These are phyloP conservation scores for Penicillium sp. DNA, from an alignment of 2,329 filamentous ascomycete genomes.

Conservation along the genomic window DNA sequence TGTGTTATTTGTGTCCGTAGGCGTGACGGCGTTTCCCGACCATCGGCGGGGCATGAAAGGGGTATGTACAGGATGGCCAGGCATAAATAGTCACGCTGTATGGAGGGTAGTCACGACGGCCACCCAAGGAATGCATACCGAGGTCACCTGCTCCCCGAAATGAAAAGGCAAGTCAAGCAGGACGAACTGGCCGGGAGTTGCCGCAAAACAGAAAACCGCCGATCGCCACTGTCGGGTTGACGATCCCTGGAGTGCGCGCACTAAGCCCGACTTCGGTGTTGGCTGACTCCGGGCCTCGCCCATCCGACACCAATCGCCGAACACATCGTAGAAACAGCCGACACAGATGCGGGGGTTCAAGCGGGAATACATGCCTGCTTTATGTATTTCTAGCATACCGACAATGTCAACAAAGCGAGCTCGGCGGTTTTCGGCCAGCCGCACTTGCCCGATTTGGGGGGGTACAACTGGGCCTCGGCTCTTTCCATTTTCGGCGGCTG, in stretches of 20 bases:
- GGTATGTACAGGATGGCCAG: neutral
- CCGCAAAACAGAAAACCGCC: neutral
- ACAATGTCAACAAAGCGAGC: neutral
- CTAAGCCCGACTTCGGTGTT: conserved; percentile 8
- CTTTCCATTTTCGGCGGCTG: conserved; percentile 8
- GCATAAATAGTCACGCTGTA: neutral
- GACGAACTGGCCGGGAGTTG: neutral
- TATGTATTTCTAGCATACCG: neutral
- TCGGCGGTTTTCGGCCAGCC: conserved; percentile 13
- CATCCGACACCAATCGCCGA: conserved; percentile 3
- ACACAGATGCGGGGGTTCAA: neutral
- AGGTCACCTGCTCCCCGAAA: neutral
- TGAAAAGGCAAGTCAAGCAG: neutral
- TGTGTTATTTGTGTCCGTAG: neutral
- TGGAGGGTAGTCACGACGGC: neutral
- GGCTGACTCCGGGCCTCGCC: conserved; percentile 16
- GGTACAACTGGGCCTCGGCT: conserved; percentile 18
- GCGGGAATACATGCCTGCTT: neutral
- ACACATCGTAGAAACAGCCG: neutral
- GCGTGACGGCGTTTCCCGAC: neutral
- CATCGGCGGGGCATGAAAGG: neutral
- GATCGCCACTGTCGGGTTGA: neutral
- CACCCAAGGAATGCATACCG: neutral
- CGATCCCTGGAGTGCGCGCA: neutral
- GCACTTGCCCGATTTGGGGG: conserved; percentile 11